Percentiles rank a stretch among this genome's conserved stretches.
Conservation (phyloP, 1,139 yeast genomes). For the Blastobotrys persicus region DNA sequence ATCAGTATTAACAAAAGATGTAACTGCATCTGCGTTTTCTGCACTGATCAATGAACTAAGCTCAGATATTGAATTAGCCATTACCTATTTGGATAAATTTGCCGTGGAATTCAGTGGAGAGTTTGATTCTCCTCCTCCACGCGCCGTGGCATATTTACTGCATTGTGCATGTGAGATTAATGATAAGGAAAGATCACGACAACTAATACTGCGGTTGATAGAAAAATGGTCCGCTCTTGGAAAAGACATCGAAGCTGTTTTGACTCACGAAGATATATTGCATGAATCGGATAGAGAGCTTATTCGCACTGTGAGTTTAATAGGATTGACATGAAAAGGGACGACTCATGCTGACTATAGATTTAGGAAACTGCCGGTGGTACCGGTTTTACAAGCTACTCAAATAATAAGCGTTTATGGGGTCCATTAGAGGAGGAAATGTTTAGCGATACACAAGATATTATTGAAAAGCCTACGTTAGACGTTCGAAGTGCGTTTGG, state of each 20-base stretch:
- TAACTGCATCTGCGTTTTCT: background rate
- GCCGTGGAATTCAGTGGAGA: background rate
- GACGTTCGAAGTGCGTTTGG: constrained; percentile 11
- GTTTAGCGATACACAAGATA: background rate
- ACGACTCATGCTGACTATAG: too few species aligned
- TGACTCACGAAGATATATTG: constrained; percentile 20
- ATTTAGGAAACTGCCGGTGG: background rate
- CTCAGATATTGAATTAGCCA: constrained; percentile 2
- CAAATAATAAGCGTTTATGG: background rate
- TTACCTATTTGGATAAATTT: background rate
- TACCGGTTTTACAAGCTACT: background rate
- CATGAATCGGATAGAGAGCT: constrained; percentile 18
- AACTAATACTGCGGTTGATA: constrained; percentile 10
- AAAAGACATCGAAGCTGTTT: constrained; percentile 10
- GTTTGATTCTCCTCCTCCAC: constrained; percentile 5
- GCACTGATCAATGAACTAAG: background rate
- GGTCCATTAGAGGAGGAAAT: constrained; percentile 5
- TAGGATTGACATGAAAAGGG: too few species aligned
- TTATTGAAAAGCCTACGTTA: constrained; percentile 5
- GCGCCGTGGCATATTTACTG: constrained; percentile 21
- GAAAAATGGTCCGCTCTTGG: constrained; percentile 13
- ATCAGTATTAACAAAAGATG: constrained; percentile 74
- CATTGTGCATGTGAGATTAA: constrained; percentile 21
- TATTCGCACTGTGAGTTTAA: constrained; percentile 18
- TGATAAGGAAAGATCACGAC: constrained; percentile 10